Evolutionary conservation across 2,329 filamentous ascomycete species (phyloP), one percentile per base, ranked within the genome.

Genomic region (Sordariomycetes sp.): DNA sequence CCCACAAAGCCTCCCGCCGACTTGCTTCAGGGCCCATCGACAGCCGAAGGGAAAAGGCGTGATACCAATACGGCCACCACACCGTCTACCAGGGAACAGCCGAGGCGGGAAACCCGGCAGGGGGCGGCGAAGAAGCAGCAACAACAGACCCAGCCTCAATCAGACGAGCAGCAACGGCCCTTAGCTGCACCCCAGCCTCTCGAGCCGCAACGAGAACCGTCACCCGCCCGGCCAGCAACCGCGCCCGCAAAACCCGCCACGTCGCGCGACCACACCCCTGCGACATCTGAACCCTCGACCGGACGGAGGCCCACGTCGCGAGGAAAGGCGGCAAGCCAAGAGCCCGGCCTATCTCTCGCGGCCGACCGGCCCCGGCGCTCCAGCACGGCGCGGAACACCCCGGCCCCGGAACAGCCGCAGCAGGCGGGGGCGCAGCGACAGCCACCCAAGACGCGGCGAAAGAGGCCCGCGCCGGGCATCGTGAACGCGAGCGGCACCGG

Each of bases 401-500:
- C 80, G 12, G 78, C 72, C 10, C 78, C 79, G 10, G 78, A 80
- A 61, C 59, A 63, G 52, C 67, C 65, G 52, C 62, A n/a, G 58
- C 57, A 45, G 39, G 58, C 28, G 50, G 50, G 42, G 6, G 10
- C 39, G 32, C 59, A 12, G 59, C 67, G 53, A 57, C 72, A 70
- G 57, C 66, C 70, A n/a, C 75, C 71, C 62, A 80, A 83, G 64
- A 24, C 22, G 45, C 81, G 87, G 55, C 74, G 78, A 56, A 89
- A 86, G 71, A 76, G 84, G 58, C 87, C 87, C 52, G 86, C 85
- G 34, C 87, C 87, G 12, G 87, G 87, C 58, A 76, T 87, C 62
- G 81, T 90, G 63, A 87, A 76, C 66, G 76, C 76, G 61, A 82
- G 78, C 39, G 80, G 76, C 68, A 78, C 77, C 62, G 80, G 80